phyloP scores from a whole-genome alignment of 805 yeast genomes.

The Maudiozyma serrabonitensis region DNA sequence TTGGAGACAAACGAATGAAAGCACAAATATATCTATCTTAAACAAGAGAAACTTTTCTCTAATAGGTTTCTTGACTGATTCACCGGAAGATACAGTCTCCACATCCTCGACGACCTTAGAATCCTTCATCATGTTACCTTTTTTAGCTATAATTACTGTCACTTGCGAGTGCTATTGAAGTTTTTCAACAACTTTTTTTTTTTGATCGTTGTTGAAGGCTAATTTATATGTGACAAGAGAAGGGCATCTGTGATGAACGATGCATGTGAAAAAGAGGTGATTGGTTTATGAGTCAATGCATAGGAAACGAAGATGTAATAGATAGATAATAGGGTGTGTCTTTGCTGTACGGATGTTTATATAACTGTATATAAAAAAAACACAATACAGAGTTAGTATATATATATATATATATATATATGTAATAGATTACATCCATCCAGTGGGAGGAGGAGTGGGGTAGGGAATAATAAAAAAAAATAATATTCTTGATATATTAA shows the following conservation, averaged over 20 bases:
- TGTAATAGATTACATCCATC: no score
- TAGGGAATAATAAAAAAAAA: no score
- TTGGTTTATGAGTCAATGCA: no score
- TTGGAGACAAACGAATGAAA: constrained; percentile 28
- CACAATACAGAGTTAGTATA: no score
- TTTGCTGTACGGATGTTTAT: background rate
- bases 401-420: no score
- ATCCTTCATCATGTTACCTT: background rate
- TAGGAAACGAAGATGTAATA: no score
- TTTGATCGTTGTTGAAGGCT: background rate
- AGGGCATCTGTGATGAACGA: no score
- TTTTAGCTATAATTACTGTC: background rate
- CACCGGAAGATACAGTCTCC: background rate
- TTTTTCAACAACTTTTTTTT: background rate
- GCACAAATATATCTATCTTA: constrained; percentile 26
- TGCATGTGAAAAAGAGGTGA: no score
- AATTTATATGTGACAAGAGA: no score
- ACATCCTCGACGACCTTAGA: background rate
- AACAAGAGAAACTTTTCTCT: constrained; percentile 15
- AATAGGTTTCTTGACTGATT: constrained; percentile 1
- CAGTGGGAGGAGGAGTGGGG: no score
- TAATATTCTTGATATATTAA: no score
- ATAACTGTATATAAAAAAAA: no score
- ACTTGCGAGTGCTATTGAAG: background rate
- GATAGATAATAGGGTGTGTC: background rate